Conservation (phyloP, 2,329 filamentous ascomycete genomes). For the Talaromyces sp. region DNA sequence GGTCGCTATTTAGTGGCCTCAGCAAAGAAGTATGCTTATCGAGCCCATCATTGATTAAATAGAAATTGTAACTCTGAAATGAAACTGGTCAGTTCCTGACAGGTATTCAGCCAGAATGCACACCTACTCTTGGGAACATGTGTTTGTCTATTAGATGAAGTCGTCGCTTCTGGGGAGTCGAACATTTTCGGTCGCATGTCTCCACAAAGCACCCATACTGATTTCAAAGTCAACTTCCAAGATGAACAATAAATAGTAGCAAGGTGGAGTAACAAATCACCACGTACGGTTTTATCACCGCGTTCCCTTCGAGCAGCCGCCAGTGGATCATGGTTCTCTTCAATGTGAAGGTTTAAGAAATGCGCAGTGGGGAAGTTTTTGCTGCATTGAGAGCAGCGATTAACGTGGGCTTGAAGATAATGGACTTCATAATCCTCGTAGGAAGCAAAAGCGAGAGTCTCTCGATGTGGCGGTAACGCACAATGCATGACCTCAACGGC, state of each 20-base stretch:
- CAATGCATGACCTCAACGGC: conserved; percentile 69
- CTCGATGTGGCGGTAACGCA: conserved; percentile 75
- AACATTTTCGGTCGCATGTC: conserved; percentile 81
- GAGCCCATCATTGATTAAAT: conserved; percentile 84
- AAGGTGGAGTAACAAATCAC: too few species aligned
- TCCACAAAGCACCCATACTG: conserved; percentile 90
- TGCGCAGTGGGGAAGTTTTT: conserved; percentile 87
- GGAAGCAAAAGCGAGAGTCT: conserved; percentile 69
- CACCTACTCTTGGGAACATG: conserved; percentile 70
- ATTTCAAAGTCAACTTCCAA: too few species aligned
- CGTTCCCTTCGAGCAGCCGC: conserved; percentile 70
- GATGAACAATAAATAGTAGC: too few species aligned
- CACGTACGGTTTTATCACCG: conserved; percentile 80
- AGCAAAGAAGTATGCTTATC: conserved; percentile 82
- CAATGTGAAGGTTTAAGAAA: conserved; percentile 80
- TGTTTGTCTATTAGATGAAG: conserved; percentile 95
- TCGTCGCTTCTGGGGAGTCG: conserved; percentile 78
- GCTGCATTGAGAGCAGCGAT: conserved; percentile 81
- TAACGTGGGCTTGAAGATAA: conserved; percentile 77
- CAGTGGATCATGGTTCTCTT: conserved; percentile 88
- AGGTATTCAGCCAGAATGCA: not conserved
- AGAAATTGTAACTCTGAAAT: conserved; percentile 75
- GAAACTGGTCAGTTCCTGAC: not conserved
- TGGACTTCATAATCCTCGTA: conserved; percentile 86
- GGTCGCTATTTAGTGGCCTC: conserved; percentile 40